Evolutionary conservation across 345 rosid genomes (phyloP), one percentile per base, ranked within the genome.

Genomic region (Alliaria petiolata): DNA sequence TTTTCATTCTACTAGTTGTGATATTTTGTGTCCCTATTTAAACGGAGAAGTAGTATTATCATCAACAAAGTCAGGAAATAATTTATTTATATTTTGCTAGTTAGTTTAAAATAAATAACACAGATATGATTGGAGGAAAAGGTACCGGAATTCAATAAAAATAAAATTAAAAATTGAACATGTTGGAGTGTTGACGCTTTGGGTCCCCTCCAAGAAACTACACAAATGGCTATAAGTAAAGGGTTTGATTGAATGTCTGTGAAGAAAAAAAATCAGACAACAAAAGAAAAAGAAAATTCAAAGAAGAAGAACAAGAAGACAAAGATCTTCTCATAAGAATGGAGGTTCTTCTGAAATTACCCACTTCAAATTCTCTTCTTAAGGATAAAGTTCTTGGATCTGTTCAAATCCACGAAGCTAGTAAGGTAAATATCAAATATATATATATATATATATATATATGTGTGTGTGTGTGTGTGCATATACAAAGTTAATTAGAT

Each of bases 181-280:
- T 67, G 81, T 60, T 74, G 82, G 68, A 76, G 80, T 76, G 89
- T 88, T 86, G 89, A 88, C 93, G 80, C 81, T 88, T 85, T 76
- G 83, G 77, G 74, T 67, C 78, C 69, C n/a, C 71, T 72, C 61
- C 62, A 68, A 68, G 70, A 71, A 68, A 61, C 69, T 71, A 40
- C 50, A 65, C 75, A 64, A 47, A 50, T 59, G 76, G 55, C 76
- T 77, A 77, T 72, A 71, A 72, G 74, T 67, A 72, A 77, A 52
- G 72, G 57, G 67, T 79, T 46, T 70, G 40, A 20, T 75, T n/a
- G 55, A 45, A 11, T 62, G 49, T 34, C 15, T 67, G 3, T 22
- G 28, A 31, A 75, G 67, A n/a, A n/a, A 35, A 11, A 52, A 33
- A 53, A 26, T 58, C 30, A 74, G 40, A 49, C 17, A 58, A 7